A percentile compares a stretch with the other conserved stretches of the same genome.
Evolutionary conservation across 805 yeast species (phyloP).

Genomic region (Naumovozyma baii): DNA sequence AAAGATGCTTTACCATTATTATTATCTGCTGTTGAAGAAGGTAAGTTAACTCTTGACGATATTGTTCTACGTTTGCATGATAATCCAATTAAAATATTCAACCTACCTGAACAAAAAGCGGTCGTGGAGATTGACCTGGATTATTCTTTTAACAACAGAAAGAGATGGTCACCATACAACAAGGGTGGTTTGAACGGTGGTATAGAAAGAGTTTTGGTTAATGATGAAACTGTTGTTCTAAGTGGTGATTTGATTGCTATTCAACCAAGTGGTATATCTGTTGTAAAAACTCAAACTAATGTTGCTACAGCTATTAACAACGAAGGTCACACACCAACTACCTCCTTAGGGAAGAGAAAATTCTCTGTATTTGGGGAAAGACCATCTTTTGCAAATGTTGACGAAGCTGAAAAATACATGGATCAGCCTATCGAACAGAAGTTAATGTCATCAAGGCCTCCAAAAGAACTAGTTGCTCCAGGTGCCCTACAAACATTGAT

Average conservation of each 20-base stretch:
- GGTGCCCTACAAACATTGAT: slow-evolving; percentile 71
- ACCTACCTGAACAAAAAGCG: slow-evolving; percentile 64
- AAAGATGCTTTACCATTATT: slow-evolving; percentile 75
- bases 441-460: slow-evolving; percentile 63
- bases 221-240: slow-evolving; percentile 69
- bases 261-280: slow-evolving; percentile 54
- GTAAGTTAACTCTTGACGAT: slow-evolving; percentile 62
- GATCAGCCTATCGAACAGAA: slow-evolving; percentile 41
- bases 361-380: slow-evolving; percentile 43
- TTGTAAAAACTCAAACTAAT: slow-evolving; percentile 35
- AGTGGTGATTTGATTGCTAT: slow-evolving; percentile 65
- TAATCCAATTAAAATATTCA: slow-evolving; percentile 75
- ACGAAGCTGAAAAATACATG: slow-evolving; percentile 40
- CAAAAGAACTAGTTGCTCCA: slow-evolving; percentile 63
- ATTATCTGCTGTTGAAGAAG: slow-evolving; percentile 67
- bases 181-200: slow-evolving; percentile 59
- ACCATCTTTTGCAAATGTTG: slow-evolving; percentile 31
- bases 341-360: slow-evolving; percentile 33
- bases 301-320: slow-evolving; percentile 26
- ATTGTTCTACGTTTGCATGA: slow-evolving; percentile 65
- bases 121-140: slow-evolving; percentile 76
- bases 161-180: slow-evolving; percentile 47
- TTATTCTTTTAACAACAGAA: slow-evolving; percentile 37
- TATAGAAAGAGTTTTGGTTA: slow-evolving; percentile 77
- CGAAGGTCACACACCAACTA: slow-evolving; percentile 34